Base-by-base conservation (phyloP, 2,329 filamentous ascomycete species). In the Ophiostoma tasmaniense region DNA sequence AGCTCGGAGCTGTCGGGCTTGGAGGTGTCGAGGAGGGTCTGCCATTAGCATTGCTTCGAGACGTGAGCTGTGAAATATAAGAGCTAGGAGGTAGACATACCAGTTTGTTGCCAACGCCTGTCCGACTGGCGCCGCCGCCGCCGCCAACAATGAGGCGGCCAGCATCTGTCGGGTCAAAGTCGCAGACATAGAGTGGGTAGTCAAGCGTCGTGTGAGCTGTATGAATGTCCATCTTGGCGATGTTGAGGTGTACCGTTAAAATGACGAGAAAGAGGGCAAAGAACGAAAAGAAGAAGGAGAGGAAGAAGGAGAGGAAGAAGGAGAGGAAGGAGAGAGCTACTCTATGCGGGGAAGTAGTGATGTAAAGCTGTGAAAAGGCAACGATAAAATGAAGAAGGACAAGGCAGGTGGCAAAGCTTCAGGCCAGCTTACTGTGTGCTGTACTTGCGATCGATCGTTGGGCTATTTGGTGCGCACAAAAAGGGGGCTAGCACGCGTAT, bases 31-130 rank as follows among this genome's bases (percentile, higher is more conserved):
- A 96, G 83, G 17, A 93, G 81, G 37, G 87, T 89, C 89, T 91
- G 73, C 25, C 25, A 35, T 33, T 3, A 35, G 42, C n/a, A 55
- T 14, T 25, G 50, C 4, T 7, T 25, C 20, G n/a, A 13, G 4
- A 5, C 35, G n/a, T 20, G 28, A 14, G 8, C 3, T 14, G 2
- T 33, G 55, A 25, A 13, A 28, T 11, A 28, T 28, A 20, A 37
- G 33, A 20, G 17, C 0, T 17, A n/a, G 45, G 28, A 45, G 20
- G 33, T 17, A n/a, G 13, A 66, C 88, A 76, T 80, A 90, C 90
- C 75, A 97, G 92, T 79, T 92, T 92, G 82, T 97, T 97, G 69
- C 89, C 88, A 28, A 97, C 91, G 62, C 92, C 93, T 73, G 87
- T 92, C 73, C 87, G 87, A 66, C 90, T 88, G 72, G 91, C 88